Evolutionary conservation across 257 asterid genomes (phyloP).

Genomic region (Prunella vulgaris): DNA sequence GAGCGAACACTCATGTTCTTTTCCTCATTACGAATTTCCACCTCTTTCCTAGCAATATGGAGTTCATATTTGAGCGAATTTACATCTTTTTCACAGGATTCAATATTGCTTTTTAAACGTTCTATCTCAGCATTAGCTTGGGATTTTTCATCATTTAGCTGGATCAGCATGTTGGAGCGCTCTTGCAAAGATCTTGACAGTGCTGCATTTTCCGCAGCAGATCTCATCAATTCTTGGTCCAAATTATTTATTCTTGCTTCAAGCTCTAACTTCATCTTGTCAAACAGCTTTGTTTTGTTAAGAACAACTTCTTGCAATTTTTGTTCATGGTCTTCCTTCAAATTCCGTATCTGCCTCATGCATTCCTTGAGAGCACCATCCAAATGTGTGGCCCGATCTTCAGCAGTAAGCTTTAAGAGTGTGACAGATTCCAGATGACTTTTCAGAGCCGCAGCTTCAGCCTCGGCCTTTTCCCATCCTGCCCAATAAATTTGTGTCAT

Average conservation of each 20-base stretch:
- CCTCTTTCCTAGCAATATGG: slow-evolving; percentile 75
- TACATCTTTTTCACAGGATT: slow-evolving; percentile 69
- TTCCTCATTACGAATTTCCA: slow-evolving; percentile 93
- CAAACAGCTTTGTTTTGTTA: slow-evolving; percentile 64
- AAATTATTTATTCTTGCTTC: slow-evolving; percentile 58
- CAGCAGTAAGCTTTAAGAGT: slow-evolving; percentile 86
- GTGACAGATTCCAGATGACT: slow-evolving; percentile 91
- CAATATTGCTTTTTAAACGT: slow-evolving; percentile 53
- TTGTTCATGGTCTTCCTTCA: slow-evolving; percentile 86
- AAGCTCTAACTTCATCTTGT: slow-evolving; percentile 71
- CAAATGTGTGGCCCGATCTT: slow-evolving; percentile 81
- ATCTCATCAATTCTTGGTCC: slow-evolving; percentile 71
- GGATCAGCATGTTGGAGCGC: slow-evolving; percentile 78
- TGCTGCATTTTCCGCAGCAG: slow-evolving; percentile 85
- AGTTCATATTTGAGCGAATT: slow-evolving; percentile 79
- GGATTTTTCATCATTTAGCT: slow-evolving; percentile 76
- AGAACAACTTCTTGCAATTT: slow-evolving; percentile 64
- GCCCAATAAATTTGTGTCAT: slow-evolving; percentile 24
- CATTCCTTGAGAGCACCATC: slow-evolving; percentile 98
- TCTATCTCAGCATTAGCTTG: slow-evolving; percentile 77
- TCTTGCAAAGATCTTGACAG: slow-evolving; percentile 88
- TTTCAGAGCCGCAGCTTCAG: slow-evolving; percentile 83
- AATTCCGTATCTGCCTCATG: slow-evolving; percentile 80
- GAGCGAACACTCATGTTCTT: slow-evolving; percentile 85
- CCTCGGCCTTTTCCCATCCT: slow-evolving; percentile 99